Base-by-base conservation (phyloP, 2,329 filamentous ascomycete species). In the Pseudogymnoascus sp. region DNA sequence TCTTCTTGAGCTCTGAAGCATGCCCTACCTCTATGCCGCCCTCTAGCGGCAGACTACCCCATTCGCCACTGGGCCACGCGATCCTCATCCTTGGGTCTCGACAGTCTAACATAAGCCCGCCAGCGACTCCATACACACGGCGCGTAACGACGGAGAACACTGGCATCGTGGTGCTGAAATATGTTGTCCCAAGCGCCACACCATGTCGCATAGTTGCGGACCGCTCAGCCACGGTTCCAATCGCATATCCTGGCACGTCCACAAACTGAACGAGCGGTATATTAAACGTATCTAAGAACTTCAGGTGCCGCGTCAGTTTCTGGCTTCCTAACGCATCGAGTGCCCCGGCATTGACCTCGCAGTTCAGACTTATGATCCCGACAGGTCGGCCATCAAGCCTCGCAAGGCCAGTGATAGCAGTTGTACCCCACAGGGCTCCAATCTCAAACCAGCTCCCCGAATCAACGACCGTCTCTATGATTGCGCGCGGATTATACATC, bases 21-120 rank as follows among this genome's bases (percentile, higher is more conserved):
- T 88, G 85, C 0, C 80, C 84, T 7, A 86, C 84, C 66, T 88
- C 84, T 35, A 88, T 86, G 0, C 85, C 85, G 1, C 84, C 85
- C 61, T 85, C 83, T 0, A 87, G 73, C 0, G 85, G 85, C 4
- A 88, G 70, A 10, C 80, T 84, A 0, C 84, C 84, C 83, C 84
- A 87, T 66, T 84, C 78, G 0, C 84, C 84, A 36, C 79, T 82
- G 0, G 85, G 85, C 85, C 85, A 88, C 5, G 83, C 83, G 10
- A 87, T 79, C 51, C 84, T 79, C 76, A 82, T 81, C 31, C 81
- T 75, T 0, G 85, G 84, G 62, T 87, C 82, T 13, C 85, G 78
- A 60, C 79, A 83, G 48, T 85, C 84, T 0, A 86, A 73, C 84
- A 88, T 88, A 13, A 87, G 74, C 0, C 83, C 84, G 0, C 85